phyloP scores from a whole-genome alignment of 345 rosid genomes.

The Ceriops tagal region DNA sequence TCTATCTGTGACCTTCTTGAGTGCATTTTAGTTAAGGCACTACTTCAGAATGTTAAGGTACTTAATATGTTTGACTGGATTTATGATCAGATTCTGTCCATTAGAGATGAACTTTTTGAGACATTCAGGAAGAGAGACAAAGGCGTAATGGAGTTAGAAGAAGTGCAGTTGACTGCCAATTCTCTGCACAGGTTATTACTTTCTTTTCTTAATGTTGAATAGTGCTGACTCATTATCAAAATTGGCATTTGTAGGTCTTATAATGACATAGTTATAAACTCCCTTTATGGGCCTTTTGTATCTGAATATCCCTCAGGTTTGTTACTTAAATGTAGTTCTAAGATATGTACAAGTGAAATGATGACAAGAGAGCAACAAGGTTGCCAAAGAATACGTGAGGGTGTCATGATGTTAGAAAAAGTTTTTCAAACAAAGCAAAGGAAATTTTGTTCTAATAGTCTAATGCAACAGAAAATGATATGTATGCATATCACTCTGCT shows the following conservation, averaged over 20 bases:
- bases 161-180: conserved; percentile 77
- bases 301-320: background rate
- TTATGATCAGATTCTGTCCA: conserved; percentile 63
- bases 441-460: no score
- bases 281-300: background rate
- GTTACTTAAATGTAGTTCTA: background rate
- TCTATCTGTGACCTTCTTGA: no score
- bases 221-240: background rate
- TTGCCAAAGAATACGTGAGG: background rate
- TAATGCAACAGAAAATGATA: no score
- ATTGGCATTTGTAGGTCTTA: background rate
- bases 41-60: background rate
- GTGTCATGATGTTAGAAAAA: no score
- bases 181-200: conserved; percentile 68
- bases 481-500: no score
- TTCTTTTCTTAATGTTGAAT: background rate
- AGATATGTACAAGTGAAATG: background rate
- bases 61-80: conserved; percentile 15
- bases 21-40: background rate
- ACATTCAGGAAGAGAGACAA: conserved; percentile 91
- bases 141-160: conserved; percentile 86
- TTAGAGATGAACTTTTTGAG: conserved; percentile 91
- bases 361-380: no score
- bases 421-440: no score
- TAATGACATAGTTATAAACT: background rate